Base-by-base conservation (phyloP, 208 protist species). In the Zelonia costaricensis region DNA sequence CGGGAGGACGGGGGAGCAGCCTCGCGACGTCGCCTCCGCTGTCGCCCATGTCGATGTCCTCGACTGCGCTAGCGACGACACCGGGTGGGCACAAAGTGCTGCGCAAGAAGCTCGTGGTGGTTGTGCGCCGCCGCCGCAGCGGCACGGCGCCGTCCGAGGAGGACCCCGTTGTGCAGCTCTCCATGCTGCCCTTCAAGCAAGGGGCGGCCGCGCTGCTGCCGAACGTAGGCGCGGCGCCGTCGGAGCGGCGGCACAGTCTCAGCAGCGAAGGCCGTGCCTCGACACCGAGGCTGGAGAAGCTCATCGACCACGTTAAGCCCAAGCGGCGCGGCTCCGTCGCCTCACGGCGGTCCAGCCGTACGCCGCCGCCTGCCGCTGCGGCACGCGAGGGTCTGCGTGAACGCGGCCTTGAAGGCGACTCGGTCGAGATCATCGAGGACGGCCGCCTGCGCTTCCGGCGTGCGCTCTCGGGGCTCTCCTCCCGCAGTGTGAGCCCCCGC, bases 101-200 rank as follows among this genome's bases (percentile, higher is more conserved):
- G 46, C 65, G 75, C n/a, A 86, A 82, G 55, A 86, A 86, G 55
- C 62, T 86, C 8, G 80, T 86, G 3, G 73, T 74, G 3, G 73
- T 86, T 10, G 77, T 65, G 55, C 70, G 69, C 8, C 56, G 69
- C 36, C 66, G 65, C 33, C 66, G 31, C 22, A 63, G 42, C 18
- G 72, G 60, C 12, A 35, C 61, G 0, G 46, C 61, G 3, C 45
- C 69, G 6, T 74, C 80, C 12, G 75, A 74, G 45, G 61, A 56
- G n/a, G 80, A 82, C 55, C 59, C 69, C 1, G 64, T 86, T 13
- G 45, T 82, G 35, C 52, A 69, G 44, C 27, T 82, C 51, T 54
- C 54, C 3, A 45, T 86, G 51, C 55, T 82, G 20, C 76, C 80
- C 5, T 74, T 72, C 42, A 15, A 45, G 7, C 46, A 67, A 18